Evolutionary conservation across 2,329 filamentous ascomycete species (phyloP), one percentile per base, ranked within the genome.

Genomic region (Fusarium newnesense): DNA sequence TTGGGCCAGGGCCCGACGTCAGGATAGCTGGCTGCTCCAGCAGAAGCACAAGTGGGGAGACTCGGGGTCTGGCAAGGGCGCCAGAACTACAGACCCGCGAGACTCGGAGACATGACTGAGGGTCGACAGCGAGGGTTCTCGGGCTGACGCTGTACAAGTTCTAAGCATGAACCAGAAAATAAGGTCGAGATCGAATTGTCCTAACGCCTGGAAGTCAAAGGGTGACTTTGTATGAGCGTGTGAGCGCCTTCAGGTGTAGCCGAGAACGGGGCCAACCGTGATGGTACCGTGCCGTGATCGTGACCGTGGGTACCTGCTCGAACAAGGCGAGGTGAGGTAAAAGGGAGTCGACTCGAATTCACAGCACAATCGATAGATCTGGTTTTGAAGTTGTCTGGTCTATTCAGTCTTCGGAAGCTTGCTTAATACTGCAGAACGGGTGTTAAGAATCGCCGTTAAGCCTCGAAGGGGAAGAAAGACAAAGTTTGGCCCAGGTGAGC

Each of bases 11-110:
- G 73, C 60, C 62, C 56, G 63, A 71, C 65, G 64, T 42, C 43
- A 61, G 43, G 63, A 54, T 50, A 75, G 62, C 54, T 74, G 65
- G 66, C 58, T 56, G 59, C 53, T 68, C 64, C 59, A 75, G 60
- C 58, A 69, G 64, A 72, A 67, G 70, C 67, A 76, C 68, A 74
- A 71, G 74, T 74, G 65, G 68, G 60, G 73, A 78, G 78, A 79
- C 78, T 76, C 75, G 75, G 77, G 79, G 80, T 84, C 84, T 82
- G 84, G 85, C 84, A 81, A 80, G 79, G 79, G 75, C 80, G 84
- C 85, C 85, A 85, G 82, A 82, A 84, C 85, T 86, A 87, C 77
- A 85, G 80, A 77, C 78, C 78, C 78, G 80, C 80, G 79, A 80
- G 78, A 80, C 78, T 79, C 78, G 80, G 77, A 85, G 83, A 85